Base-by-base conservation (phyloP, 176 grass and related monocot genomes). In the Echinochloa phyllopogon region DNA sequence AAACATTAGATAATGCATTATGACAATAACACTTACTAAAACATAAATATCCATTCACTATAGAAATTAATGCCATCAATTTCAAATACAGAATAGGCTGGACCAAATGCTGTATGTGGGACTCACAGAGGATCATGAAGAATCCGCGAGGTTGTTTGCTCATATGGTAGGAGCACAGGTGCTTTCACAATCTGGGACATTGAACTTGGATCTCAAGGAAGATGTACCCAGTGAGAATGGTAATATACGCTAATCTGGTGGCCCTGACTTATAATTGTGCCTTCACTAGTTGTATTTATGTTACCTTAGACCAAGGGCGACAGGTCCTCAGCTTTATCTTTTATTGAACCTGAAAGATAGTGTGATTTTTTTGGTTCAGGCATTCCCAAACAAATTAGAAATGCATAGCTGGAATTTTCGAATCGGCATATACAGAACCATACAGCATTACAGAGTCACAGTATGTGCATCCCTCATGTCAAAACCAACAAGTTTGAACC, bases 151-250 rank as follows among this genome's bases (percentile, higher is more conserved):
- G 20, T 88, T 99, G 90, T 99, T 99, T 92, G 89, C 87, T 79
- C 91, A 91, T 84, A 89, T 99, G 91, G 96, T 99, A 83, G 96
- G 93, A 81, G 91, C 96, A 62, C 96, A 99, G 85, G 90, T 96
- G 48, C 94, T 99, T 78, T 94, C 91, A 70, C 93, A 91, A 27
- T 99, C 88, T 74, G 82, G 89, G 77, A 66, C 83, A 20, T 65
- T 90, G 47, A 84, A 87, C 77, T 90, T 91, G 58, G 84, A 92
- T 91, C 74, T 90, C 80, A 80, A 93, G 57, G 76, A 82, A 69
- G 76, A 88, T 55, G 25, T 50, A 40, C 72, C 69, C 23, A 84
- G 56, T 27, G 68, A 82, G 76, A 91, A 76, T 51, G 85, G 96
- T 99, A 96, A 55, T 72, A 76, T 13, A 49, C 6, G 4, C 41